Percentiles rank a stretch among this genome's conserved stretches.
These are phyloP conservation scores for Alnus glutinosa DNA, from an alignment of 306 rosid species.

Conservation along the genomic window DNA sequence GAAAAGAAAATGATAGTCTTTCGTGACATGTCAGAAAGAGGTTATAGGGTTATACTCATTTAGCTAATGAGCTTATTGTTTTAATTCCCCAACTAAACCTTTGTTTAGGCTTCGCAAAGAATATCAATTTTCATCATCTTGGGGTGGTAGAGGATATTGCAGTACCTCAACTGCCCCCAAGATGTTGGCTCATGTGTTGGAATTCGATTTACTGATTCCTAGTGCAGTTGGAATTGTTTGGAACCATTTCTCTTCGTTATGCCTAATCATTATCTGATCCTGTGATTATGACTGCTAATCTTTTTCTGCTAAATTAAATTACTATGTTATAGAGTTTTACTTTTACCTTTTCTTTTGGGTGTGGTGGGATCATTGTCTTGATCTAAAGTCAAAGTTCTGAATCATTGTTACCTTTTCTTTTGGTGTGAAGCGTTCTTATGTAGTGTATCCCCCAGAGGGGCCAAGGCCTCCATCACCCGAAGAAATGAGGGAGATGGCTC, in stretches of 20 bases:
- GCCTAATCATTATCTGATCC: background rate
- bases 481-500: slow-evolving; percentile 77
- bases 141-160: background rate
- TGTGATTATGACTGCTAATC: background rate
- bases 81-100: too few species aligned
- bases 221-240: background rate
- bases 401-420: slow-evolving; percentile 16
- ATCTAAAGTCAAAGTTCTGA: background rate
- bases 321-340: background rate
- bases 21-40: background rate
- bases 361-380: background rate
- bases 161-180: background rate
- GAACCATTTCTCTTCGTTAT: background rate
- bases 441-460: slow-evolving; percentile 73
- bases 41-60: background rate
- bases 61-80: background rate
- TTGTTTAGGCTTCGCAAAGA: background rate
- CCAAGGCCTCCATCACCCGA: slow-evolving; percentile 82
- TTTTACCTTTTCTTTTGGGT: slow-evolving; percentile 1
- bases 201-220: background rate
- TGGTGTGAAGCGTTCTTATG: slow-evolving; percentile 52
- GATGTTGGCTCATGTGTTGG: background rate
- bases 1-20: background rate
- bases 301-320: background rate
- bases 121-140: background rate